A percentile compares a stretch with the other conserved stretches of the same genome.
Evolutionary conservation across 1,139 yeast genomes (phyloP).

Genomic region (Hyphopichia buzzinii): DNA sequence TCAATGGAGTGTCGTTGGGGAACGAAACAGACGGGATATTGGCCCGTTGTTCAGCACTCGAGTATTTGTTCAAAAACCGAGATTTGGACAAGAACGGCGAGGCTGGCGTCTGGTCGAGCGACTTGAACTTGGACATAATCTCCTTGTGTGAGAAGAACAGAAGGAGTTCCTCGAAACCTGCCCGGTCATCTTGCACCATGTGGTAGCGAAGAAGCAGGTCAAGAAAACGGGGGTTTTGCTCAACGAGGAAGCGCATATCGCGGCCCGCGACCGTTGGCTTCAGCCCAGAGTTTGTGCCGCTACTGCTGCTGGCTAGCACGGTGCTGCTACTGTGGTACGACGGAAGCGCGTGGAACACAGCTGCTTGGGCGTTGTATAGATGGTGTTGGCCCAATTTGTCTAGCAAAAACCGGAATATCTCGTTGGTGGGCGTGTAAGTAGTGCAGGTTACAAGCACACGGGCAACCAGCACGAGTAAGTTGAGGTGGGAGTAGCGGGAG

Average conservation of each 20-base stretch:
- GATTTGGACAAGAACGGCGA: slow-evolving; percentile 29
- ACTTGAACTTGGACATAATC: slow-evolving; percentile 22
- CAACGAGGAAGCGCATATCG: slow-evolving; percentile 18
- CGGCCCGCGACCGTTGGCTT: slow-evolving; percentile 7
- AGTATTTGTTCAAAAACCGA: slow-evolving; percentile 17
- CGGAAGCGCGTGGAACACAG: slow-evolving; percentile 26
- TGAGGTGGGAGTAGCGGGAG: slow-evolving; percentile 17
- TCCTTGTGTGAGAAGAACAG: slow-evolving; percentile 30
- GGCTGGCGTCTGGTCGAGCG: slow-evolving; percentile 18
- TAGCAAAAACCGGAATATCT: slow-evolving; percentile 24
- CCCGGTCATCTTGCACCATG: slow-evolving; percentile 16
- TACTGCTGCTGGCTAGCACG: slow-evolving; percentile 15
- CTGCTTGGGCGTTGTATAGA: slow-evolving; percentile 25
- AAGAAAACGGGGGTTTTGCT: slow-evolving; percentile 28
- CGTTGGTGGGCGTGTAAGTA: slow-evolving; percentile 21
- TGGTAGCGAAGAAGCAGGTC: slow-evolving; percentile 27
- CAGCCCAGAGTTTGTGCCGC: slow-evolving; percentile 4
- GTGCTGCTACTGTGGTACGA: slow-evolving; percentile 20
- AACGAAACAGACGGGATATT: slow-evolving; percentile 9
- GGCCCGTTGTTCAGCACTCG: slow-evolving; percentile 2
- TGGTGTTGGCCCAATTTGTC: slow-evolving; percentile 22
- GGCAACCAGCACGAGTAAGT: slow-evolving; percentile 19
- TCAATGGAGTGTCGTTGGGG: slow-evolving; percentile 13
- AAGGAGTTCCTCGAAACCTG: slow-evolving; percentile 24
- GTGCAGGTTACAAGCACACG: slow-evolving; percentile 16